Base-by-base conservation (phyloP, 2,329 filamentous ascomycete genomes). In the Colletotrichum acutatum region DNA sequence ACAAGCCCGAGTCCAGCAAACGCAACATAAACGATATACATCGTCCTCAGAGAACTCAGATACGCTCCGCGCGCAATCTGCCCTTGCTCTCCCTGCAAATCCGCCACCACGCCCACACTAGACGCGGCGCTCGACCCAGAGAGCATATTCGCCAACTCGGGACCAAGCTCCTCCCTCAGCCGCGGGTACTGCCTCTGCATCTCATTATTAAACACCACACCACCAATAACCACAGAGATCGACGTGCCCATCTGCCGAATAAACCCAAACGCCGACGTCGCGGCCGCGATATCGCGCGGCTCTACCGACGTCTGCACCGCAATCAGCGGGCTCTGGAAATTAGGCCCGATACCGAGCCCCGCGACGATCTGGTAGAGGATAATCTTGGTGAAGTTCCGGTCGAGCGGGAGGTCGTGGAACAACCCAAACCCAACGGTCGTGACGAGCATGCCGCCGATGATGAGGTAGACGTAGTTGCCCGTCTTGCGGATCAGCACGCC, bases 301-400 rank as follows among this genome's bases (percentile, higher is more conserved):
- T 86, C 83, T 52, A 93, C 89, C 14, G 87, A 88, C 3, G 89
- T 87, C 76, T 94, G 92, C 5, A 94, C 85, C 0, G 90, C 89
- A 49, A 93, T 87, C 28, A 93, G 83, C 0, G 90, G 90, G 0
- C 88, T 82, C 78, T 92, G 90, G 79, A 92, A 91, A 78, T 90
- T 90, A 49, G 90, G 88, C 0, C 91, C 91, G 6, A 90, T 86
- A 28, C 91, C 91, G 5, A 90, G 77, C n/a, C 90, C 90, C 5
- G 84, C 85, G 37, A 92, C 83, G 60, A 92, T 81, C 79, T 92
- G 89, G 77, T 85, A 92, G 54, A 88, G 71, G 76, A 89, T 76
- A 54, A 90, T 81, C 77, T 85, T 86, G 69, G 78, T 68, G 81
- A 86, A 85, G 78, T 87, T 84, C 26, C 84, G 78, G 4, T 84